Base-by-base conservation (phyloP, 2,329 filamentous ascomycete genomes). In the Epichloe elymi region DNA sequence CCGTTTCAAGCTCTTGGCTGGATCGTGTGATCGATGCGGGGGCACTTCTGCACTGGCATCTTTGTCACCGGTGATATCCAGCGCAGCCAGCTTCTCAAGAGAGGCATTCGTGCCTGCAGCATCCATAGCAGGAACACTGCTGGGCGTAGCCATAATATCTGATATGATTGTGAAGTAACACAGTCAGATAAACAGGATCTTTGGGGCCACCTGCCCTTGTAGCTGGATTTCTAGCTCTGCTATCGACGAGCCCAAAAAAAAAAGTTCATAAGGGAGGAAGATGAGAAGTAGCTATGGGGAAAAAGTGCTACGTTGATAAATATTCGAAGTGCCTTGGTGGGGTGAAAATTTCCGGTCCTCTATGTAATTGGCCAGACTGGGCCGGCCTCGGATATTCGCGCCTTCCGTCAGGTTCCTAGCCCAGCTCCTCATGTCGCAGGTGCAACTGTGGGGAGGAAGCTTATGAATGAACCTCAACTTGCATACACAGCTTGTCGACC, bases 1-100 rank as follows among this genome's bases (percentile, higher is more conserved):
- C 60, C 88, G 80, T 72, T 97, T 97, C 70, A 85, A 74, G 66
- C 89, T 93, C 66, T 84, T 70, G 56, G 71, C 62, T 39, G 86
- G 81, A 61, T 86, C 76, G 66, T 90, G 85, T 20, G 85, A 87
- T 57, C 82, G 80, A 60, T 85, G 79, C 37, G 82, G 66, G 66
- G 79, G 76, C 33, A 78, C 58, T 45, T 48, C 43, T 49, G 50
- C 43, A 33, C 19, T 36, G 7, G 23, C 50, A 33, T 44, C 30
- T 19, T 35, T 41, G 5, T 52, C 43, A 41, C 40, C 26, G 12
- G 30, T 23, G 26, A 65, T 55, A 37, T 59, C 51, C 56, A 63
- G 51, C 40, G 57, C 54, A 37, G 59, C 60, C 54, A 65, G 50
- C 44, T 58, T 57, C 51, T 59, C 53, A 26, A 57, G 46, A 38